Percentiles rank a stretch among this genome's conserved stretches.
Conservation (phyloP, 106 monocot species). For the Acorus gramineus region DNA sequence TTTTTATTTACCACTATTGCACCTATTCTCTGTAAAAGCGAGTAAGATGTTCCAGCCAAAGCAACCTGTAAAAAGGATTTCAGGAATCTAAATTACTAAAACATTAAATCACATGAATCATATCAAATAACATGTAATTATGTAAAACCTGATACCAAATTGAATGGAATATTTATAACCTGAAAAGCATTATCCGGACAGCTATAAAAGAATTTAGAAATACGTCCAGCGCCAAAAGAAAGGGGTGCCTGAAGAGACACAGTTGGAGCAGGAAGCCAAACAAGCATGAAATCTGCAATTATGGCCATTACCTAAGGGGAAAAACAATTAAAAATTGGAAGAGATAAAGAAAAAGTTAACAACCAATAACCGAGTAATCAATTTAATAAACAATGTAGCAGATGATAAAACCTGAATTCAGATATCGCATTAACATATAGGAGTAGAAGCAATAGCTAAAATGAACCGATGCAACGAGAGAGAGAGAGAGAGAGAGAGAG, state of each 20-base stretch:
- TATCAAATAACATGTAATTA: neutral
- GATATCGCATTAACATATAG: too few species aligned
- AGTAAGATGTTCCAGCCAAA: conserved; percentile 61
- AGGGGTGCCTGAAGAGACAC: conserved; percentile 69
- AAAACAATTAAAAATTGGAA: conserved; percentile 3
- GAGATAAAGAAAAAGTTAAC: neutral
- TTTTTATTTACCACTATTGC: conserved; percentile 46
- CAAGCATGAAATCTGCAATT: conserved; percentile 97
- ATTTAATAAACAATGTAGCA: too few species aligned
- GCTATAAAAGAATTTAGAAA: conserved; percentile 64
- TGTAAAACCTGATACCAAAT: neutral
- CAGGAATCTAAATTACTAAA: neutral
- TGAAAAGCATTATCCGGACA: conserved; percentile 99
- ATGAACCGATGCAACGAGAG: too few species aligned
- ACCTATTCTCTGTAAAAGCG: conserved; percentile 66
- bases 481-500: too few species aligned
- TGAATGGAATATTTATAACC: conserved; percentile 17
- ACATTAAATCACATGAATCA: neutral
- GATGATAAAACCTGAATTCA: too few species aligned
- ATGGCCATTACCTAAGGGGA: conserved; percentile 81
- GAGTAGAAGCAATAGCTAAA: too few species aligned
- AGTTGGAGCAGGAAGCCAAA: conserved; percentile 98
- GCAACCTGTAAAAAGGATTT: conserved; percentile 41
- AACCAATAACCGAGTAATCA: too few species aligned
- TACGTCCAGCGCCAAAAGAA: conserved; percentile 57